phyloP scores from a whole-genome alignment of 208 protist species.

The Trypanosoma rangeli region DNA sequence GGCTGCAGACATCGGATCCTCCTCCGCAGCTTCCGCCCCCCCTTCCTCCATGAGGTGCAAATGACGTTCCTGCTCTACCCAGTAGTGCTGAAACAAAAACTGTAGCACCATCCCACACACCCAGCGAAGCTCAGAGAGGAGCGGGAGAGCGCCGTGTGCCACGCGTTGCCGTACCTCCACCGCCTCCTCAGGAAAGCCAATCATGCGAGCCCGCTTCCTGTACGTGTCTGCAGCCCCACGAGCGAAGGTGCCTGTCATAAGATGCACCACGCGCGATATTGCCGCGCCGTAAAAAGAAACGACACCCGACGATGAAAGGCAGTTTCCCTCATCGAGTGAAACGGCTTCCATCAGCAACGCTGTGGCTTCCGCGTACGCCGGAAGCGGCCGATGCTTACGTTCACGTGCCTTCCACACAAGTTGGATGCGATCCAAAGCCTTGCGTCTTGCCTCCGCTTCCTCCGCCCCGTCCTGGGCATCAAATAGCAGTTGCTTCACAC shows the following conservation, averaged over 20 bases:
- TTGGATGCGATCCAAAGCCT: constrained; percentile 39
- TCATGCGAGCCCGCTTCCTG: constrained; percentile 63
- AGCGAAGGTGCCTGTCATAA: constrained; percentile 85
- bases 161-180: constrained; percentile 88
- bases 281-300: constrained; percentile 60
- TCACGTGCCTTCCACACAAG: constrained; percentile 58
- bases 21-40: constrained; percentile 5
- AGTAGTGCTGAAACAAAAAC: constrained; percentile 78
- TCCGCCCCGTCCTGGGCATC: constrained; percentile 9
- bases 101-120: constrained; percentile 69
- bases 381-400: constrained; percentile 54
- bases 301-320: constrained; percentile 15
- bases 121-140: constrained; percentile 80
- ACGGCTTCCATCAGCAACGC: constrained; percentile 57
- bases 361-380: constrained; percentile 73
- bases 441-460: constrained; percentile 36
- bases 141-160: constrained; percentile 68
- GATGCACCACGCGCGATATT: constrained; percentile 77
- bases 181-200: constrained; percentile 83
- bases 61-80: constrained; percentile 69
- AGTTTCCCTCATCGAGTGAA: constrained; percentile 49
- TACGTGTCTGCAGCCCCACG: constrained; percentile 66
- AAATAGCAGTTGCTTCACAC: constrained; percentile 69
- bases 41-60: constrained; percentile 46
- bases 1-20: not conserved